Base-by-base conservation (phyloP, 176 grass and related monocot genomes). In the Ananas comosus region DNA sequence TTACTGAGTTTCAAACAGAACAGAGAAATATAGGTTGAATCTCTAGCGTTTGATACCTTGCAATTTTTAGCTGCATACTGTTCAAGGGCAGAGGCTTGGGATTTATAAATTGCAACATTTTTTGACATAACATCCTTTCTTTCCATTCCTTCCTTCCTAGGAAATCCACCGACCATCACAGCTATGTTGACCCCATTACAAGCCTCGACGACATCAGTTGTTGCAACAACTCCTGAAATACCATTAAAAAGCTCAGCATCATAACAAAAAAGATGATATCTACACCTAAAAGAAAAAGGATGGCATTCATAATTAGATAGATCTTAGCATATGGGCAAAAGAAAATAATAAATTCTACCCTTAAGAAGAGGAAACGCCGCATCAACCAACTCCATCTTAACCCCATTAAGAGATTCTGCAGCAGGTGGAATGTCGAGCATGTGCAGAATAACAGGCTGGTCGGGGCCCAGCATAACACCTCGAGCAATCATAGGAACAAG, bases 401-500 rank as follows among this genome's bases (percentile, higher is more conserved):
- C 90, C 0, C 94, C 94, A 70, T 99, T 88, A 11, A 93, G 89
- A 67, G 89, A 67, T 78, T 93, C 94, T 79, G 87, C 85, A 68
- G 90, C 85, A 65, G 80, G 82, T 1, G 87, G 82, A 83, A 99
- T 99, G 67, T 99, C 94, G 2, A 99, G 90, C 94, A 99, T 91
- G 81, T 99, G 94, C 69, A 99, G 70, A 80, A 99, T 99, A 79
- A 99, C 87, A 75, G 94, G 94, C 51, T 99, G 94, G 70, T 99
- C 94, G 16, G 80, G 69, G 54, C 94, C 94, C 10, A 99, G 76
- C 94, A 99, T 88, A 24, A 88, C 47, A 64, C 94, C 94, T 72
- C 94, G 89, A 22, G 94, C 94, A 86, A 99, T 79, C 94, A 99
- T 99, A n/a, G 89, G 89, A 70, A 99, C 94, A 7, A 99, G 89